Percentiles rank a stretch among this genome's conserved stretches.
Evolutionary conservation across 306 rosid genomes (phyloP).

Genomic region (Argentina anserina): DNA sequence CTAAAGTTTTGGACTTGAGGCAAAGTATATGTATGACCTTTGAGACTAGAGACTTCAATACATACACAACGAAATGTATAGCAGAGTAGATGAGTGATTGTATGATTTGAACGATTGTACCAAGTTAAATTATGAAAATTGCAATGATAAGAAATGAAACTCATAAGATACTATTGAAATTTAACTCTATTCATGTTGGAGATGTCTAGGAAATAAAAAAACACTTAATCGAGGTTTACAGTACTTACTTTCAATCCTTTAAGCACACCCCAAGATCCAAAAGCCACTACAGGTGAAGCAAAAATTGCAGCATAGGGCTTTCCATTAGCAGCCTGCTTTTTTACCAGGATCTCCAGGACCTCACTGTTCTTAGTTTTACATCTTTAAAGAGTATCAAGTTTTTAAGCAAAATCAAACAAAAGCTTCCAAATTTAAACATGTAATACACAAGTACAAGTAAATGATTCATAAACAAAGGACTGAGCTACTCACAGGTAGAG

Average conservation of each 20-base stretch:
- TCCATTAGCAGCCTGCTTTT: slow-evolving; percentile 70
- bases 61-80: no score
- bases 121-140: no score
- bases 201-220: not conserved
- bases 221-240: not conserved
- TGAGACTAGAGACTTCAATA: no score
- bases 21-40: no score
- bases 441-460: not conserved
- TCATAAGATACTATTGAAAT: no score
- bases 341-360: slow-evolving; percentile 50
- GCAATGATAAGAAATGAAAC: no score
- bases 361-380: slow-evolving; percentile 34
- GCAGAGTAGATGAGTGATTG: no score
- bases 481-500: slow-evolving; percentile 54
- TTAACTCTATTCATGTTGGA: no score
- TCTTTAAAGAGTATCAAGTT: not conserved
- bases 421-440: not conserved
- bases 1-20: no score
- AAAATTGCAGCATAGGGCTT: slow-evolving; percentile 78
- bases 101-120: no score
- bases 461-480: not conserved
- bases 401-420: slow-evolving; percentile 4
- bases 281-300: slow-evolving; percentile 89
- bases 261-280: slow-evolving; percentile 85
- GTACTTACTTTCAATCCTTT: slow-evolving; percentile 74